A percentile compares a stretch with the other conserved stretches of the same genome.
These are phyloP conservation scores for Skeletonema costatum DNA, from an alignment of 108 stramenopile genomes.

Conservation along the genomic window DNA sequence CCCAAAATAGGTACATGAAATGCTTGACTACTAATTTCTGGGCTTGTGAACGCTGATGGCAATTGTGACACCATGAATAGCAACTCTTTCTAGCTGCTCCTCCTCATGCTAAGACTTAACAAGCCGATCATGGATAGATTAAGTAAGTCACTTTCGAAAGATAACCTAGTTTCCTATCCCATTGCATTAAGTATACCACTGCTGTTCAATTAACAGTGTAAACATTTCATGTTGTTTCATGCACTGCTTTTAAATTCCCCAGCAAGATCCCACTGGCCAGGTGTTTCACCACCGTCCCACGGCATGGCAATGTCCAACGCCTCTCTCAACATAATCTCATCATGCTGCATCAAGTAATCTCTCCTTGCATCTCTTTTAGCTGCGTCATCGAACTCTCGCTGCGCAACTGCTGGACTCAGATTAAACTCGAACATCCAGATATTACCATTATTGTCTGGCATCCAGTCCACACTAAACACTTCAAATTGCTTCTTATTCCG, in stretches of 20 bases:
- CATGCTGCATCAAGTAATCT: slow-evolving; percentile 8
- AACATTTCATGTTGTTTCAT: not conserved
- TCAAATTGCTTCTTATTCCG: slow-evolving; percentile 49
- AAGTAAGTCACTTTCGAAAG: too few species aligned
- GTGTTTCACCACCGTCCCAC: slow-evolving; percentile 5
- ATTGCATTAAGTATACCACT: too few species aligned
- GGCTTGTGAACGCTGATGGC: too few species aligned
- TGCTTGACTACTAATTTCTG: too few species aligned
- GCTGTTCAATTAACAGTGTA: not conserved
- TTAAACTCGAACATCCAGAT: slow-evolving; percentile 55
- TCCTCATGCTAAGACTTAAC: too few species aligned
- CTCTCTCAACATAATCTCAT: slow-evolving; percentile 4
- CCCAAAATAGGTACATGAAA: not conserved
- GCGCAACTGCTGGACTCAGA: slow-evolving; percentile 16
- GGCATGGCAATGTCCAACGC: slow-evolving; percentile 5
- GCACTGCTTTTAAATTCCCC: not conserved
- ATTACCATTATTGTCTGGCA: slow-evolving; percentile 44
- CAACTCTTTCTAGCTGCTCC: too few species aligned
- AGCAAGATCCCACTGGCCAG: slow-evolving; percentile 3
- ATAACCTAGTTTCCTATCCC: too few species aligned
- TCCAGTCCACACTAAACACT: slow-evolving; percentile 46
- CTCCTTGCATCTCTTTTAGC: slow-evolving; percentile 1
- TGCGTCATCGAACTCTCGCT: slow-evolving; percentile 4
- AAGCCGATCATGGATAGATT: too few species aligned
- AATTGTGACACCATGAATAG: too few species aligned